A percentile compares a stretch with the other conserved stretches of the same genome.
These are phyloP conservation scores for Talaromyces sp. DNA, from an alignment of 2,329 filamentous ascomycete genomes.

Conservation along the genomic window DNA sequence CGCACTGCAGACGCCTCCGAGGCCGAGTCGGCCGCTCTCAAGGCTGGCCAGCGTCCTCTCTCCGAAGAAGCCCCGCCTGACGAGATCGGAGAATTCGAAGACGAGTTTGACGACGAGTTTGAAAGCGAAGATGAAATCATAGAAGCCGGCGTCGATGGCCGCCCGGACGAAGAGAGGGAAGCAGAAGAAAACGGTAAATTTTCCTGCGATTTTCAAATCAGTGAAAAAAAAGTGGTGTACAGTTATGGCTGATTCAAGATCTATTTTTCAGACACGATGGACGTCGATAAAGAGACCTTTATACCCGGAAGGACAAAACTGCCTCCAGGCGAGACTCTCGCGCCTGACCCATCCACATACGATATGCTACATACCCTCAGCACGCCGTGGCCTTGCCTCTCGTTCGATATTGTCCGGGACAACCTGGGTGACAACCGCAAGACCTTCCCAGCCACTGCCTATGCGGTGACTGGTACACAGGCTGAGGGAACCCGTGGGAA, in stretches of 20 bases:
- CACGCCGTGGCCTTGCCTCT: slow-evolving; percentile 94
- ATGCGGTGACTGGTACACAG: slow-evolving; percentile 91
- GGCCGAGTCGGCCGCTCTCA: slow-evolving; percentile 50
- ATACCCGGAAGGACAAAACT: slow-evolving; percentile 92
- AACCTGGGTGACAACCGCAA: slow-evolving; percentile 81
- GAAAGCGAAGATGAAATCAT: slow-evolving; percentile 90
- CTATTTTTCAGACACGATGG: slow-evolving; percentile 65
- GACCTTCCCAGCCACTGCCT: slow-evolving; percentile 92
- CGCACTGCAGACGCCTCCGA: slow-evolving; percentile 51
- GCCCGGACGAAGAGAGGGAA: slow-evolving; percentile 87
- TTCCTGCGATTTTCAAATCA: neutral
- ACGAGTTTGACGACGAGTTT: slow-evolving; percentile 92
- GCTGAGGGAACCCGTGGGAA: slow-evolving; percentile 68
- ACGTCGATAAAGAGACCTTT: slow-evolving; percentile 89
- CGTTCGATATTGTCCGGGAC: slow-evolving; percentile 88
- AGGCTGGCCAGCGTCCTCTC: slow-evolving; percentile 57
- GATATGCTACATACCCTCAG: slow-evolving; percentile 94
- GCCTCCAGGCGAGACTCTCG: slow-evolving; percentile 81
- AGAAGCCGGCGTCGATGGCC: slow-evolving; percentile 88
- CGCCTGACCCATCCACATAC: slow-evolving; percentile 90
- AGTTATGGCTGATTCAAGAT: slow-evolving; percentile 14
- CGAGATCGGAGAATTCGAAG: slow-evolving; percentile 60
- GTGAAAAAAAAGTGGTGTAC: neutral
- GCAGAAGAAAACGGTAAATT: slow-evolving; percentile 66
- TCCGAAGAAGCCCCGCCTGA: slow-evolving; percentile 43